Percentiles rank a stretch among this genome's conserved stretches.
Conservation (phyloP, 768 basidiomycete genomes). For the Hygrocybe coccinea region DNA sequence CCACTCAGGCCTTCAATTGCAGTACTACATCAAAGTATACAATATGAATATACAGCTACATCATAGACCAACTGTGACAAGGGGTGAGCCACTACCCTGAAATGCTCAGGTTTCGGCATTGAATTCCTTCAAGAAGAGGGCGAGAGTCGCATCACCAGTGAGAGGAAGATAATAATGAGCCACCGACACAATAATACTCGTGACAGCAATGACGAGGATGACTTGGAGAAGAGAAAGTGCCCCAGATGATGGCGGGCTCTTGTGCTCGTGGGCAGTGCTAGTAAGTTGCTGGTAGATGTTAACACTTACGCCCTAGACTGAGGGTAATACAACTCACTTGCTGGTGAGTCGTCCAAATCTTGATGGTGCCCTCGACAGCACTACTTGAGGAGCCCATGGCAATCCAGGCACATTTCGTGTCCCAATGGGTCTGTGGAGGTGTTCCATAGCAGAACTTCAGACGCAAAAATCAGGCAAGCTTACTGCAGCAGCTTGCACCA, state of each 20-base stretch:
- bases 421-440: background rate
- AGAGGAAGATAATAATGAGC: background rate
- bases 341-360: background rate
- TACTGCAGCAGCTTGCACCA: background rate
- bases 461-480: background rate
- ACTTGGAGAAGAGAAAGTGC: background rate
- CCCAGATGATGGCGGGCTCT: background rate
- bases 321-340: background rate
- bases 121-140: background rate
- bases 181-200: background rate
- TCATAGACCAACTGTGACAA: too few species aligned
- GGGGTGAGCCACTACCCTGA: too few species aligned
- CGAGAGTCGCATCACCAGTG: background rate
- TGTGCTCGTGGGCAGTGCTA: background rate
- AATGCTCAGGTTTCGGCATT: too few species aligned
- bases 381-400: background rate
- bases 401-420: background rate
- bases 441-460: background rate
- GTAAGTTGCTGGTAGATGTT: background rate
- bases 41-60: too few species aligned
- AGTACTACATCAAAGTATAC: too few species aligned
- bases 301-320: background rate
- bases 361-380: background rate
- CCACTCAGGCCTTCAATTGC: too few species aligned
- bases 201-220: background rate